These are phyloP conservation scores for Haematococcus lacustris DNA, from an alignment of 139 green algal genomes.

Conservation along the genomic window DNA sequence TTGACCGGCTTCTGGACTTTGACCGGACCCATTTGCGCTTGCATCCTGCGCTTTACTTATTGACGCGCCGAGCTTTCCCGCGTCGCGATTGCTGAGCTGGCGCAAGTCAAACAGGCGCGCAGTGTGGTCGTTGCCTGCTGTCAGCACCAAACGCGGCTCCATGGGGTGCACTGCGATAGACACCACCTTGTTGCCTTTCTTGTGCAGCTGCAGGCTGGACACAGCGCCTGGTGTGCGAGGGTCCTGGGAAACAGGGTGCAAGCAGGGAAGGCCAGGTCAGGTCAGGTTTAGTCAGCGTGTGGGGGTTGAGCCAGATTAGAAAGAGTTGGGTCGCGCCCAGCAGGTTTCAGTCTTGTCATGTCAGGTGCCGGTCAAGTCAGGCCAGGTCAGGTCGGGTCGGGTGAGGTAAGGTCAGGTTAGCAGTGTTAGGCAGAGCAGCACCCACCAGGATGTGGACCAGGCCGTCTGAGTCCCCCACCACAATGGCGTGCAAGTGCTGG, in stretches of 20 bases:
- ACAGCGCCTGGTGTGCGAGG: constrained; percentile 6
- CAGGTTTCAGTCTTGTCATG: too few relatives aligned
- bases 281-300: not conserved
- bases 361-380: too few relatives aligned
- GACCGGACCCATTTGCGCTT: too few relatives aligned
- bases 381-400: not conserved
- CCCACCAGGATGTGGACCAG: too few relatives aligned
- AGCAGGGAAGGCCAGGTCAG: too few relatives aligned
- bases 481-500: constrained; percentile 12
- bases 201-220: constrained; percentile 16
- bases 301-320: not conserved
- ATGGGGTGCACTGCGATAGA: constrained; percentile 60
- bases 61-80: too few relatives aligned
- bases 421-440: constrained; percentile 30
- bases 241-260: constrained; percentile 22
- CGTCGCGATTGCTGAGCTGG: constrained; percentile 25
- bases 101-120: constrained; percentile 64
- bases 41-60: too few relatives aligned
- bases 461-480: constrained; percentile 63
- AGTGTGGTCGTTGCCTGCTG: constrained; percentile 70
- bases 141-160: constrained; percentile 52
- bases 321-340: not conserved
- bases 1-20: too few relatives aligned
- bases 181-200: constrained; percentile 29
- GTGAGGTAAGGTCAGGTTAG: not conserved